phyloP scores from a whole-genome alignment of 225 moss, liverwort and hornwort species.

The Physcomitrium patens region DNA sequence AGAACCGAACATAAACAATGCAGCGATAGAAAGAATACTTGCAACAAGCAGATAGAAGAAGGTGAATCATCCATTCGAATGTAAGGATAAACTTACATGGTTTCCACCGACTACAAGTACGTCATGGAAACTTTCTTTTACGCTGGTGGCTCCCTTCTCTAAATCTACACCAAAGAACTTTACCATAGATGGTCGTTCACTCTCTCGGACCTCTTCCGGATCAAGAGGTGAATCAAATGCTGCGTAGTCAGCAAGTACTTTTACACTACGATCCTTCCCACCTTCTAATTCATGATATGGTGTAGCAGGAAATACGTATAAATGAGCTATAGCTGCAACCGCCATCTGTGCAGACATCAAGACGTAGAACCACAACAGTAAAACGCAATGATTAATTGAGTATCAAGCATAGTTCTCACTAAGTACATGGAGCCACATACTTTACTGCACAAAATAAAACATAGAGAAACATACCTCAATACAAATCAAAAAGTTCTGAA shows the following conservation, averaged over 20 bases:
- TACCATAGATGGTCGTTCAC: conserved; percentile 76
- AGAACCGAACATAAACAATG: neutral
- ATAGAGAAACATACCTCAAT: conserved; percentile 63
- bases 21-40: neutral
- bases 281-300: conserved; percentile 80
- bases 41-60: neutral
- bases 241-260: conserved; percentile 91
- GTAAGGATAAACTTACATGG: conserved; percentile 61
- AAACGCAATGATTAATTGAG: conserved; percentile 15
- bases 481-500: conserved; percentile 93
- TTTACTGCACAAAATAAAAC: neutral
- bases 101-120: conserved; percentile 92
- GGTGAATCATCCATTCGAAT: neutral
- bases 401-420: conserved; percentile 1
- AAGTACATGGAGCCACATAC: neutral
- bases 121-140: conserved; percentile 94
- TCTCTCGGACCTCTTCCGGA: conserved; percentile 96
- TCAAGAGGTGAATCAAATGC: conserved; percentile 93
- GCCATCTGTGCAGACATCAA: conserved; percentile 71
- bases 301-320: conserved; percentile 91
- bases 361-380: conserved; percentile 25
- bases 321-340: conserved; percentile 89
- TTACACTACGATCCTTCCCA: conserved; percentile 81
- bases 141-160: conserved; percentile 75
- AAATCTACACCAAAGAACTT: conserved; percentile 63